Percentiles rank a stretch among this genome's conserved stretches.
phyloP scores from a whole-genome alignment of 2,329 filamentous ascomycete genomes.

The Shiraia sp. region DNA sequence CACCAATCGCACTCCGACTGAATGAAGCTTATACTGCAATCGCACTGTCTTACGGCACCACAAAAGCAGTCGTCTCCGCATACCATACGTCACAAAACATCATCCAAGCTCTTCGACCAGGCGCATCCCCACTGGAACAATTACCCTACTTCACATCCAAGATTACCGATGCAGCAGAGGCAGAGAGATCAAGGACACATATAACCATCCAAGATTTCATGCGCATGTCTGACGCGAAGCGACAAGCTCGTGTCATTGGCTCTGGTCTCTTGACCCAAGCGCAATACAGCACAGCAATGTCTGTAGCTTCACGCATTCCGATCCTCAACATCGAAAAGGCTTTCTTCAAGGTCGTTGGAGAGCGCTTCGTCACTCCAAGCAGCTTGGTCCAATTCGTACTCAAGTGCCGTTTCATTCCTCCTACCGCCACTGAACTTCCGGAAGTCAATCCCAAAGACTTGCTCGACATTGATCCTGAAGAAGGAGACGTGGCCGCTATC shows the following conservation, averaged over 20 bases:
- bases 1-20: constrained; percentile 80
- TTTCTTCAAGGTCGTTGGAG: constrained; percentile 98
- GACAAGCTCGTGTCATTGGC: constrained; percentile 72
- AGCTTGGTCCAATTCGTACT: constrained; percentile 93
- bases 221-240: constrained; percentile 74
- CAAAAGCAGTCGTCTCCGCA: constrained; percentile 77
- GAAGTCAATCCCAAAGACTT: constrained; percentile 77
- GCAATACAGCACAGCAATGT: constrained; percentile 76
- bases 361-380: constrained; percentile 87
- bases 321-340: constrained; percentile 83
- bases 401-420: constrained; percentile 91
- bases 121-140: constrained; percentile 85
- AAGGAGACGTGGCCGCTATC: constrained; percentile 86
- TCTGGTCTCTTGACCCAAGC: constrained; percentile 70
- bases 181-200: constrained; percentile 65
- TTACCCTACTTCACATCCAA: constrained; percentile 80
- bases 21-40: constrained; percentile 88
- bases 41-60: constrained; percentile 82
- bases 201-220: constrained; percentile 86
- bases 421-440: constrained; percentile 76
- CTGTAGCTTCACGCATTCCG: constrained; percentile 82
- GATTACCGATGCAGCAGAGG: constrained; percentile 67
- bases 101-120: constrained; percentile 85
- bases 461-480: constrained; percentile 87
- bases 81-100: constrained; percentile 83